Evolutionary conservation across 768 basidiomycete genomes (phyloP), one percentile per base, ranked within the genome.

Genomic region (Cytidiella melzeri): DNA sequence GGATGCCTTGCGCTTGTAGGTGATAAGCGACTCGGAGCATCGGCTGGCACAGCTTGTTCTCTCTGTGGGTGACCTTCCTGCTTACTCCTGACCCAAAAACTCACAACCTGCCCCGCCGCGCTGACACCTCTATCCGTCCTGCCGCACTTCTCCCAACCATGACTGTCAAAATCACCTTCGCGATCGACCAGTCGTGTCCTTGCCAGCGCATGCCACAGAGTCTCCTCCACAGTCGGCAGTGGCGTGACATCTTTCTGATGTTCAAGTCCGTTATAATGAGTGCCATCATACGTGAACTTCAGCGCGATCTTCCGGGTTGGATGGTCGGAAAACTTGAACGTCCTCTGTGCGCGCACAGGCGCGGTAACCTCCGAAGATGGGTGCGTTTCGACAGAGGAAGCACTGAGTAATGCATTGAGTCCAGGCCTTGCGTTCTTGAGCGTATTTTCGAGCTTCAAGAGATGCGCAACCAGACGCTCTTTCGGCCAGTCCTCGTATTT

Each of bases 91-190:
- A 96, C 83, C 86, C 90, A 93, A 6, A 99, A 73, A 43, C 87
- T 91, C 43, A 97, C 75, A 20, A 98, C 93, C 64, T 98, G 95
- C 3, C 92, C 93, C 6, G 87, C 88, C 34, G 87, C 90, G 63
- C 92, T 95, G 51, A 99, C 96, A 0, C 95, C 94, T 18, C 85
- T 76, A 73, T 99, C 96, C 23, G 96, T 98, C 60, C 96, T 69
- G 11, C 96, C 95, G 65, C 96, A 97, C 56, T 80, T 76, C 61
- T 88, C 83, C 83, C 90, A 98, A 28, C 80, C 88, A 61, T 92
- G 93, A 0, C 89, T 94, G 13, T 93, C 86, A 48, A 87, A 70
- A 3, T 91, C 90, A 4, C 69, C 76, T 3, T 74, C 77, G 1
- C 73, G 73, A 60, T 95, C 89, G 10, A 98, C 78, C 39, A 99